A percentile compares a stretch with the other conserved stretches of the same genome.
Evolutionary conservation across 371 early-diverging fungal species (phyloP).

Genomic region (Mucor sp.): DNA sequence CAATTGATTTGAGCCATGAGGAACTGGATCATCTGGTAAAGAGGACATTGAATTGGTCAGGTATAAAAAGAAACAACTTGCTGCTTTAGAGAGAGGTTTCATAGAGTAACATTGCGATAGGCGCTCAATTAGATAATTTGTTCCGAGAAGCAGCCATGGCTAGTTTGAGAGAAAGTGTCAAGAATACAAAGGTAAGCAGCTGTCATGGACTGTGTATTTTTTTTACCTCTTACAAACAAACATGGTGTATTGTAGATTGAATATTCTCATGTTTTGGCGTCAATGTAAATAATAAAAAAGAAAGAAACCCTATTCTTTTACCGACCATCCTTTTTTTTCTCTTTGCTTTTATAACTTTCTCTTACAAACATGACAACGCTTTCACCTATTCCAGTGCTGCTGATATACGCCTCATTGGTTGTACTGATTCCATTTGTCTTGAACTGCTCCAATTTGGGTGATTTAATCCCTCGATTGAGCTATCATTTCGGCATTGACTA

Average conservation of each 20-base stretch:
- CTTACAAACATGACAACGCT: background rate
- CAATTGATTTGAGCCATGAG: constrained; percentile 36
- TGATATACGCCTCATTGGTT: background rate
- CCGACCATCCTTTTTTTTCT: background rate
- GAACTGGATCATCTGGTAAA: constrained; percentile 35
- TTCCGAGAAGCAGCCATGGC: constrained; percentile 67
- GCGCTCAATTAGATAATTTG: constrained; percentile 63
- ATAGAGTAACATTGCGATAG: constrained; percentile 10
- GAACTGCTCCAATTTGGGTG: background rate
- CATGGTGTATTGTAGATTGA: background rate
- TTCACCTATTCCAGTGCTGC: background rate
- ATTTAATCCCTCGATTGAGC: background rate
- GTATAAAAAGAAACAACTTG: constrained; percentile 22
- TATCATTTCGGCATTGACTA: background rate
- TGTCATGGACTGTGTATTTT: too few species aligned
- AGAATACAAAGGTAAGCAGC: constrained; percentile 34
- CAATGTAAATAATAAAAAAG: background rate
- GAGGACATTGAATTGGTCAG: constrained; percentile 54
- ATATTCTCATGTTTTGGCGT: constrained; percentile 1
- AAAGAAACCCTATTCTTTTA: background rate
- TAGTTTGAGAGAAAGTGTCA: constrained; percentile 57
- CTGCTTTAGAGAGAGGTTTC: background rate
- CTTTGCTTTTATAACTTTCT: too few species aligned
- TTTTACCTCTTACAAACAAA: background rate
- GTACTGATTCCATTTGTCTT: constrained; percentile 1